phyloP scores from a whole-genome alignment of 345 rosid species.

The Abelmoschus esculentus region DNA sequence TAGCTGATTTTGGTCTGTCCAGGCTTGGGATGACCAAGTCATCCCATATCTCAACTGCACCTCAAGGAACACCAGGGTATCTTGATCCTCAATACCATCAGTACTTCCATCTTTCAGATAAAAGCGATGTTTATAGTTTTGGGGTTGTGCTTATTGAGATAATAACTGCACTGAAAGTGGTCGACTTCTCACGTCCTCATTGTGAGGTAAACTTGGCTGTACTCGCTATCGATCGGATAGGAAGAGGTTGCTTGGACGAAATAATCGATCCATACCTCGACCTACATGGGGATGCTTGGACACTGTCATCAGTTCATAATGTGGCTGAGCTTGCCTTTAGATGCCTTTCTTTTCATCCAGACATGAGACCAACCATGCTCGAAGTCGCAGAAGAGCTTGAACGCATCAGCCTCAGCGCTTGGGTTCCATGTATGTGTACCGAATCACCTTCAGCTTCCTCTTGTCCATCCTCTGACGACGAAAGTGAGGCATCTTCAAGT shows the following conservation, averaged over 20 bases:
- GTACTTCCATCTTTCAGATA: constrained; percentile 61
- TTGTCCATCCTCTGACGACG: constrained; percentile 35
- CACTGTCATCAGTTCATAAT: constrained; percentile 62
- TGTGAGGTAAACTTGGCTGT: constrained; percentile 85
- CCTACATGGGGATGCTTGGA: constrained; percentile 71
- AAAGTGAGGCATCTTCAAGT: constrained; percentile 33
- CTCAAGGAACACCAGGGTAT: constrained; percentile 89
- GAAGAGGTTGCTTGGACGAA: constrained; percentile 69
- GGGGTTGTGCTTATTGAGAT: constrained; percentile 94
- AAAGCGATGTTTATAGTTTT: constrained; percentile 86
- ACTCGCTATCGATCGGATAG: constrained; percentile 71
- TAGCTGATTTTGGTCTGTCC: constrained; percentile 95
- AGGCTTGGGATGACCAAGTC: constrained; percentile 68
- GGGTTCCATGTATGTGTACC: constrained; percentile 46
- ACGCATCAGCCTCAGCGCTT: constrained; percentile 51
- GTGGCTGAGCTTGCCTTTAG: constrained; percentile 89
- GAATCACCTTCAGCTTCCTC: constrained; percentile 60
- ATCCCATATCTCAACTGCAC: constrained; percentile 89
- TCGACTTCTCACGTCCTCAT: constrained; percentile 75
- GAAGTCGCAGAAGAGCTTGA: constrained; percentile 87
- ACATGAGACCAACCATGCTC: constrained; percentile 90
- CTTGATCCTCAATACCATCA: constrained; percentile 84
- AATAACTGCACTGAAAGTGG: constrained; percentile 72
- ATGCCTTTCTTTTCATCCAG: constrained; percentile 80
- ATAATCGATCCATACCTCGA: constrained; percentile 73